Evolutionary conservation across 2,329 filamentous ascomycete genomes (phyloP).

Genomic region (Penicillium sp.): DNA sequence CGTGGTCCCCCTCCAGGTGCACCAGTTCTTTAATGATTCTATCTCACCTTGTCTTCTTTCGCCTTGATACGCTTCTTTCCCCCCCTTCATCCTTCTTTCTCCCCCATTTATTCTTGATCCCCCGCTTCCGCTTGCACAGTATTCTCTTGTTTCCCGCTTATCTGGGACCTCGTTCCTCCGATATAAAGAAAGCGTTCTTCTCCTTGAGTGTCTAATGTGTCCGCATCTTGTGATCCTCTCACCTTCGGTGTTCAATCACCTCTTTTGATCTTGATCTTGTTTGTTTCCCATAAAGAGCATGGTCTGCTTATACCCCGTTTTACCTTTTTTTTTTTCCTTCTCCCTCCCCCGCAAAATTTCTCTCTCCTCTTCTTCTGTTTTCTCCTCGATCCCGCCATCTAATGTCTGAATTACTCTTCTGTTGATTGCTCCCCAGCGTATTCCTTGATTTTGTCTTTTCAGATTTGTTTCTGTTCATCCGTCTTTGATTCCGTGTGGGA

Average conservation of each 20-base stretch:
- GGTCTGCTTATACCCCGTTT: constrained; percentile 27
- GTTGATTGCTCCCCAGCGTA: constrained; percentile 6
- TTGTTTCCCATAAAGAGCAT: constrained; percentile 24
- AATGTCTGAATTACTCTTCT: constrained; percentile 23
- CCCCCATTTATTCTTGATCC: too few relatives aligned
- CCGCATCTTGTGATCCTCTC: too few relatives aligned
- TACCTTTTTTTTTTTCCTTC: constrained; percentile 5
- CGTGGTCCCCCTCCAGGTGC: constrained; percentile 31
- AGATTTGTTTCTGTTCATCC: too few relatives aligned
- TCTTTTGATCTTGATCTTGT: constrained; percentile 6
- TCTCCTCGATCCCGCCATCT: constrained; percentile 7
- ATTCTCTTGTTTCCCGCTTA: not conserved
- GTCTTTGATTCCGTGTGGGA: too few relatives aligned
- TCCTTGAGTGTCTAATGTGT: constrained; percentile 3
- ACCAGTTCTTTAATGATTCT: constrained; percentile 28
- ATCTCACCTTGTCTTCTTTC: not conserved
- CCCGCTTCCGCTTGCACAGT: not conserved
- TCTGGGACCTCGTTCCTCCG: not conserved
- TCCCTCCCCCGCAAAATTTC: not conserved
- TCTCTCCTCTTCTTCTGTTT: too few relatives aligned
- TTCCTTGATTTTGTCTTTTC: not conserved
- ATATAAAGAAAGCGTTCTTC: constrained; percentile 9
- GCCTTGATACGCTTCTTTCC: constrained; percentile 14
- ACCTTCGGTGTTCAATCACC: too few relatives aligned
- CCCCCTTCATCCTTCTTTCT: not conserved